Percentiles rank a stretch among this genome's conserved stretches.
These are phyloP conservation scores for Silene noctiflora DNA, from an alignment of 179 eudicot species.

Conservation along the genomic window DNA sequence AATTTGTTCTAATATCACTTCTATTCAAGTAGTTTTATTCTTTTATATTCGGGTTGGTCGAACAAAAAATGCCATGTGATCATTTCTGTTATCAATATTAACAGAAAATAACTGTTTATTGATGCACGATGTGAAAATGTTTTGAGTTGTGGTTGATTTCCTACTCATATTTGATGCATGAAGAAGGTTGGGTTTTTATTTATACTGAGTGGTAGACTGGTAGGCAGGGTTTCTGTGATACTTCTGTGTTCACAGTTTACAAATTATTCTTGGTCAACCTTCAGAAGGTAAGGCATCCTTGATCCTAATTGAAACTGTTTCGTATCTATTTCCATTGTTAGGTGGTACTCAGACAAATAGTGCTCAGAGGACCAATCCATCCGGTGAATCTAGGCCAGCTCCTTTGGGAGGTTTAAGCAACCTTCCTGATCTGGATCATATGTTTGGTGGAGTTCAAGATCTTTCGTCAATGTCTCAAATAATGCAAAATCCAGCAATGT, in stretches of 20 bases:
- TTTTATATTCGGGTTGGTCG: background rate
- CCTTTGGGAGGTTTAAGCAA: conserved; percentile 59
- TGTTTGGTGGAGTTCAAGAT: conserved; percentile 54
- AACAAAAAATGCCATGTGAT: background rate
- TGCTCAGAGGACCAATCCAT: conserved; percentile 53
- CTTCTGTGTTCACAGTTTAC: background rate
- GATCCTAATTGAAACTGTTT: background rate
- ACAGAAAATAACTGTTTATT: background rate
- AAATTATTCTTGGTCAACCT: background rate
- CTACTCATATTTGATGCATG: background rate
- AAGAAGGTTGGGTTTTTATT: background rate
- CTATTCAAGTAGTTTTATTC: background rate
- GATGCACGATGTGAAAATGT: background rate
- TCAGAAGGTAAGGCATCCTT: conserved; percentile 1
- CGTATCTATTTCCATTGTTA: conserved; percentile 13
- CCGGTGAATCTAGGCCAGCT: conserved; percentile 59
- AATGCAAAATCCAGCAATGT: conserved; percentile 78
- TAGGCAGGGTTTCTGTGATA: background rate
- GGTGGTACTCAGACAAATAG: conserved; percentile 63
- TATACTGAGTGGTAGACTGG: background rate
- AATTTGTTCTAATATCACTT: background rate
- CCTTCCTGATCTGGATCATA: conserved; percentile 62
- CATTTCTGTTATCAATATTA: background rate
- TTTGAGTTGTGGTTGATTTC: background rate
- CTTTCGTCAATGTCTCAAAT: conserved; percentile 58